Evolutionary conservation across 1,139 yeast species (phyloP).

Genomic region (Saccharomyces hybrid): DNA sequence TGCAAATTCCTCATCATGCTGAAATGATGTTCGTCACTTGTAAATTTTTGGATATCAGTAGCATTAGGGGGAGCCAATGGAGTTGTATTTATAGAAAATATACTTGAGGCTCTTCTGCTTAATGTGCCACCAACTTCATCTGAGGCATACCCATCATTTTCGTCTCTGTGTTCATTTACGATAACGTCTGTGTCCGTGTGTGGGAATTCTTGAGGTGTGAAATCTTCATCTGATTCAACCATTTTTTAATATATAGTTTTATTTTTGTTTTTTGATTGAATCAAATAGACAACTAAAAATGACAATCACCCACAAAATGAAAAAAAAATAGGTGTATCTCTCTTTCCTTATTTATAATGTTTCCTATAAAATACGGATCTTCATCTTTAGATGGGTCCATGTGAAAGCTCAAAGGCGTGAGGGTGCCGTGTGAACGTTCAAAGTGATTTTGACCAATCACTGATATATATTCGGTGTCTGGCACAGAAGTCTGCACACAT

Average conservation of each 20-base stretch:
- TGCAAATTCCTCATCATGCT: constrained; percentile 74
- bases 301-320: not conserved
- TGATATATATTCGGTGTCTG: not conserved
- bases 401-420: constrained; percentile 1
- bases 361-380: not conserved
- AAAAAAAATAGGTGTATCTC: not conserved
- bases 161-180: not conserved
- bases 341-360: not conserved
- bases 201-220: constrained; percentile 1
- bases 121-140: constrained; percentile 15
- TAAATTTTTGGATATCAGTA: constrained; percentile 67
- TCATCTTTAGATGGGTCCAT: not conserved
- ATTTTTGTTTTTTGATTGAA: not conserved
- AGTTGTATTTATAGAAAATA: constrained; percentile 35
- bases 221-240: not conserved
- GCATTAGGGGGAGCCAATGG: constrained; percentile 55
- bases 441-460: not conserved
- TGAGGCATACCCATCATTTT: not conserved
- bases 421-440: not conserved
- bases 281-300: not conserved
- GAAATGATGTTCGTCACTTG: constrained; percentile 72
- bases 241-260: not conserved
- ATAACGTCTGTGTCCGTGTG: not conserved
- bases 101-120: constrained; percentile 36
- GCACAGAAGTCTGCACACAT: not conserved